phyloP scores from a whole-genome alignment of 192 early-diverging fungal genomes.

The Coemansia sp. region DNA sequence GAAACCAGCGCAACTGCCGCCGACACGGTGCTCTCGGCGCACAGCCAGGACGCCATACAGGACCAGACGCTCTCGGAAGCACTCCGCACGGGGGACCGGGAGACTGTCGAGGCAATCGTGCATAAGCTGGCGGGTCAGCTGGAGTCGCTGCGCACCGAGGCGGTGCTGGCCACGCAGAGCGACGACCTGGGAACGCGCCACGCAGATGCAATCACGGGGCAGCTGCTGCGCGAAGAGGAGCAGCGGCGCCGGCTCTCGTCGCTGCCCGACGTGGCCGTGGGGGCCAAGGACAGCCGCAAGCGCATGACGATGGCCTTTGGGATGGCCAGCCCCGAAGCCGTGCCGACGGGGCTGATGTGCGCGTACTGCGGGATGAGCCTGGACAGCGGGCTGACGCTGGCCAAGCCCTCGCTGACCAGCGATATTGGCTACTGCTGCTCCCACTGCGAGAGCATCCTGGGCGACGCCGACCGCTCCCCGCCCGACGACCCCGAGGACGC shows the following conservation, averaged over 20 bases:
- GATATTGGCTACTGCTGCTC: constrained; percentile 53
- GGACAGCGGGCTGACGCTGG: constrained; percentile 26
- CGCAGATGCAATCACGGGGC: neutral
- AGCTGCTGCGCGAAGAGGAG: constrained; percentile 11
- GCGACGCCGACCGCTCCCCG: constrained; percentile 1
- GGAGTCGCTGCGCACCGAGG: constrained; percentile 43
- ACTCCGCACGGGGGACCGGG: constrained; percentile 46
- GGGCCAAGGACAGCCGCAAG: constrained; percentile 22
- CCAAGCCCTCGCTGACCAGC: constrained; percentile 36
- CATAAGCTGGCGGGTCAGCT: constrained; percentile 43
- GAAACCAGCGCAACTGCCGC: too few species aligned
- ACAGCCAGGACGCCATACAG: neutral
- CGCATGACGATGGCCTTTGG: constrained; percentile 42
- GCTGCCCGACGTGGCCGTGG: constrained; percentile 13
- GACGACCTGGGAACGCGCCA: constrained; percentile 12
- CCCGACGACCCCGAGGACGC: constrained; percentile 5
- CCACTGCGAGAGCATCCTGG: constrained; percentile 47
- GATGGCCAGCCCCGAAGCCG: constrained; percentile 7
- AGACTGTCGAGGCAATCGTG: constrained; percentile 47
- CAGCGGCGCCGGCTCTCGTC: constrained; percentile 30
- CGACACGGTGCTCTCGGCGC: neutral
- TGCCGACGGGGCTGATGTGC: constrained; percentile 13
- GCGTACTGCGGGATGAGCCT: constrained; percentile 44
- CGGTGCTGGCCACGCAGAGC: constrained; percentile 20
- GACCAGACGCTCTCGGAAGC: constrained; percentile 44